Evolutionary conservation across 768 basidiomycete genomes (phyloP).

Genomic region (Collybia sp.): DNA sequence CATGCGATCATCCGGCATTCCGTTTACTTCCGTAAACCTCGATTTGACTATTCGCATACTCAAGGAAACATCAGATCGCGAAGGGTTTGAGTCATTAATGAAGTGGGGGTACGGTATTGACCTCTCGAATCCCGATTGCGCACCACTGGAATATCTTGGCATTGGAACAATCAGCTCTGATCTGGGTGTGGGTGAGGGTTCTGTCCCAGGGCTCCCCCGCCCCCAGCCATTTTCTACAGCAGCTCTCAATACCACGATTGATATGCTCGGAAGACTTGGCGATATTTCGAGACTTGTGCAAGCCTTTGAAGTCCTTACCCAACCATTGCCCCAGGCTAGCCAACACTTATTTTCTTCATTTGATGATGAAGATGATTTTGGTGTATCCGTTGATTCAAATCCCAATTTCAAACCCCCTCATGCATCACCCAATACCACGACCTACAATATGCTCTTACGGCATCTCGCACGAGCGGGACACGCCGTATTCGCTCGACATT

Average conservation of each 20-base stretch:
- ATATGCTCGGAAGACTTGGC: constrained; percentile 58
- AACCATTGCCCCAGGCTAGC: constrained; percentile 53
- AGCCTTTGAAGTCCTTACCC: constrained; percentile 75
- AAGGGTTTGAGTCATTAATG: constrained; percentile 55
- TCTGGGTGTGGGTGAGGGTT: constrained; percentile 1
- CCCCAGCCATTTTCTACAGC: constrained; percentile 53
- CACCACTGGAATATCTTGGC: constrained; percentile 43
- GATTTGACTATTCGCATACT: constrained; percentile 68
- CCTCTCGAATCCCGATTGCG: constrained; percentile 65
- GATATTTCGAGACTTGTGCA: constrained; percentile 65
- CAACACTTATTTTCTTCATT: constrained; percentile 48
- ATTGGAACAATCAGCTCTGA: constrained; percentile 4
- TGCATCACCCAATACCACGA: constrained; percentile 61
- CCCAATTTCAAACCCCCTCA: constrained; percentile 32
- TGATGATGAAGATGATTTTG: constrained; percentile 67
- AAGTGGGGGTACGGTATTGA: constrained; percentile 75
- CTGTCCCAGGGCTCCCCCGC: constrained; percentile 6
- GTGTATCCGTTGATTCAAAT: constrained; percentile 27
- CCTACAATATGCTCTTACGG: constrained; percentile 58
- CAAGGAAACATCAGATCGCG: constrained; percentile 55
- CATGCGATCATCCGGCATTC: constrained; percentile 45
- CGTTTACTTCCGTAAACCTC: constrained; percentile 54
- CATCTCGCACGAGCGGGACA: constrained; percentile 47
- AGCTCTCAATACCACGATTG: constrained; percentile 70
- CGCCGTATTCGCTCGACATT: constrained; percentile 58